Evolutionary conservation across 169 alveolate species (phyloP), one percentile per base, ranked within the genome.

Genomic region (Plasmodium sp.): DNA sequence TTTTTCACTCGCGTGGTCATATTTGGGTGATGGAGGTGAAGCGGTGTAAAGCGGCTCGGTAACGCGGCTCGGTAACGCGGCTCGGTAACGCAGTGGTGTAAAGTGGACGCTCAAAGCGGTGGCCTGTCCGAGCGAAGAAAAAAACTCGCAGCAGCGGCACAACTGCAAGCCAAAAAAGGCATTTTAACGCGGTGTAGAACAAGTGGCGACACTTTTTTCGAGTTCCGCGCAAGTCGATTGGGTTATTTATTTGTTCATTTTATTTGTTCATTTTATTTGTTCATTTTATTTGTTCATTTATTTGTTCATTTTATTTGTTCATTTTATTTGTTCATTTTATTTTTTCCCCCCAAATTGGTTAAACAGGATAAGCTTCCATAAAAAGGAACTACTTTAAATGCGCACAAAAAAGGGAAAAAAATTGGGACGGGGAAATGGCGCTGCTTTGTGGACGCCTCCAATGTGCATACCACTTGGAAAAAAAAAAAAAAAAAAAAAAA

Each of bases 391-490:
- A 41, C 34, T 31, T 82, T 82, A 27, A 51, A 51, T 51, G 34
- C 56, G 9, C 72, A 31, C 79, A 48, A 54, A 81, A 82, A 82
- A 22, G 62, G 34, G 67, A 82, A 58, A 58, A 80, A 43, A 80
- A 45, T n/a, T 22, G 33, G 56, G 56, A 80, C 48, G 41, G 34
- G 74, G 84, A 80, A 80, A 80, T 80, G 34, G 4, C 84, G 84
- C 22, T 80, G 22, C 71, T 80, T 12, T 41, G 34, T 80, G 71
- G 84, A 80, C 84, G 5, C 77, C 43, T 67, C 77, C 33, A 45
- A 80, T 80, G 84, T 80, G 74, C 62, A 80, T 80, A 43, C 77
- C 39, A 27, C 12, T 67, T 67, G 77, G 43, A 27, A 27, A 67
- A 67, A 67, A 67, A 67, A 67, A 18, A 62, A 62, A 62, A 58